Evolutionary conservation across 768 basidiomycete species (phyloP).

Genomic region (Suillus weaverae): DNA sequence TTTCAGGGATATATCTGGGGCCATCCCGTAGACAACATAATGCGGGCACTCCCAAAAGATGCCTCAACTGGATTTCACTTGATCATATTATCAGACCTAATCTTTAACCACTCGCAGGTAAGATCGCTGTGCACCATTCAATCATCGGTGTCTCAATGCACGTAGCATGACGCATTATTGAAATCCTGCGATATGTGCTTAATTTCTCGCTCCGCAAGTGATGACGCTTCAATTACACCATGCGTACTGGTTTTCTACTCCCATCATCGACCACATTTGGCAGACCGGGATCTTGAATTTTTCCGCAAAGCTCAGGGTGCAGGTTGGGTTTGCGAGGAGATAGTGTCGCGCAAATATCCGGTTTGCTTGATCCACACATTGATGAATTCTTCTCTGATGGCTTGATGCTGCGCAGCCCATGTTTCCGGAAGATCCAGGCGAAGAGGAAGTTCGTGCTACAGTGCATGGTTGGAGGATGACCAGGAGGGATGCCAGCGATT

Average conservation of each 20-base stretch:
- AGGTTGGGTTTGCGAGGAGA: slow-evolving; percentile 75
- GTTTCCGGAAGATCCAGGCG: slow-evolving; percentile 88
- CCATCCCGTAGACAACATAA: slow-evolving; percentile 38
- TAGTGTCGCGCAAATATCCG: slow-evolving; percentile 62
- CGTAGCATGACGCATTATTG: slow-evolving; percentile 79
- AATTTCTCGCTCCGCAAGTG: slow-evolving; percentile 19
- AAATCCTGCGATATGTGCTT: slow-evolving; percentile 62
- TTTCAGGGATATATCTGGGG: slow-evolving; percentile 85
- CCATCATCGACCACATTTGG: slow-evolving; percentile 84
- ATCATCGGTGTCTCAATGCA: slow-evolving; percentile 4
- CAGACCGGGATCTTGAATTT: slow-evolving; percentile 80
- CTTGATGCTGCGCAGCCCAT: slow-evolving; percentile 56
- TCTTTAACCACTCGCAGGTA: slow-evolving; percentile 94
- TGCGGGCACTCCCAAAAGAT: slow-evolving; percentile 29
- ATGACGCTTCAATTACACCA: slow-evolving; percentile 25
- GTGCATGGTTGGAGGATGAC: slow-evolving; percentile 83
- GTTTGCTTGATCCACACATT: slow-evolving; percentile 39
- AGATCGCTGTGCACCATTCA: slow-evolving; percentile 10
- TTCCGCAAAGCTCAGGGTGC: slow-evolving; percentile 59
- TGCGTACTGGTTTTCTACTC: slow-evolving; percentile 83
- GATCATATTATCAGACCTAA: slow-evolving; percentile 87
- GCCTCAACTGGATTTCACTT: slow-evolving; percentile 58
- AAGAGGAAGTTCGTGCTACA: slow-evolving; percentile 70
- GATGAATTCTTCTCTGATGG: not conserved
- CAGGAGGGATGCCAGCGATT: slow-evolving; percentile 8